Evolutionary conservation across 495 filamentous ascomycete genomes (phyloP), one percentile per base, ranked within the genome.

Genomic region (Pyronema omphalodes): DNA sequence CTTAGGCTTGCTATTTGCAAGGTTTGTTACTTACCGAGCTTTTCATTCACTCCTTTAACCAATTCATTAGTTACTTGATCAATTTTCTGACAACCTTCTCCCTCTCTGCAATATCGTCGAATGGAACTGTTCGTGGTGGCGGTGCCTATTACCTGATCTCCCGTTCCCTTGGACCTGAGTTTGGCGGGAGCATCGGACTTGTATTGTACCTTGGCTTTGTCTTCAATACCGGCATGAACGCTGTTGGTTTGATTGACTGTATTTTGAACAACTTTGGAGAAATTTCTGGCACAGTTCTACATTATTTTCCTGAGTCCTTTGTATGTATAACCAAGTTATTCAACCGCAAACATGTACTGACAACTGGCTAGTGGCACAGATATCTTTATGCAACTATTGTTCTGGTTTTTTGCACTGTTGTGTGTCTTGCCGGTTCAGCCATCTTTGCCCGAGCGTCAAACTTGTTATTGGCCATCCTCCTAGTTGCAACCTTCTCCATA

Each of bases 121-220:
- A 93, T 68, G 86, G 86, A 23, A 88, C 86, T 39, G 86, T 93
- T 54, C 79, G 85, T 55, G 86, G 86, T 35, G 86, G 86, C 11
- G 86, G 86, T 43, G 86, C 86, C 29, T 93, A 93, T 63, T 93
- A 89, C 57, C 68, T 93, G 52, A 93, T 93, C 49, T 93, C 86
- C 11, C 77, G 86, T 51, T 87, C 83, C 35, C 68, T 93, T 15
- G 86, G 86, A 4, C 86, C 86, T 9, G 86, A 93, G 58, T 93
- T 93, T 63, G 86, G 86, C 34, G 86, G 86, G n/a, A 85, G 82
- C 4, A 93, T 93, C 49, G 86, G 86, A 3, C 68, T 93, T n/a
- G 79, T 93, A 7, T 89, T 93, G 65, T 93, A 89, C 63, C 69
- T 93, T 12, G 85, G 86, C 12, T 81, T 82, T 57, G 82, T 84